Base-by-base conservation (phyloP, 2,329 filamentous ascomycete species). In the Canariomyces notabilis region DNA sequence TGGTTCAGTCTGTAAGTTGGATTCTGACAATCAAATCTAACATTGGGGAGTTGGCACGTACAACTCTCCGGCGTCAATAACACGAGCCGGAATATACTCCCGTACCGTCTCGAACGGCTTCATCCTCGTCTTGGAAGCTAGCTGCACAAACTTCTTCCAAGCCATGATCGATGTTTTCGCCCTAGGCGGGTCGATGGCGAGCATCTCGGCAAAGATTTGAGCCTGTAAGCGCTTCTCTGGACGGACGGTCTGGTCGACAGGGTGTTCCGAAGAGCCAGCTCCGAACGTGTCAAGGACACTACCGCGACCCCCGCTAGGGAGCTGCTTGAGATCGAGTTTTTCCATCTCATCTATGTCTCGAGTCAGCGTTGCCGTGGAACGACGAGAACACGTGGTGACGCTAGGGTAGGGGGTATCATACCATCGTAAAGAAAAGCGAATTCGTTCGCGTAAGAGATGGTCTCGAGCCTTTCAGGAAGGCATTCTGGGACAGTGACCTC, bases 401-500 rank as follows among this genome's bases (percentile, higher is more conserved):
- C n/a, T n/a, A n/a, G n/a, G n/a, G n/a, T n/a, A n/a, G n/a, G n/a
- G n/a, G n/a, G n/a, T n/a, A 48, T 18, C n/a, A 44, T 29, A 31
- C 56, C 59, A 50, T 71, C 67, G 51, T 69, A 60, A 6, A 70
- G 55, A 44, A 70, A 69, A 2, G 61, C 65, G 50, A 65, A 69
- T 47, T 71, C 68, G 31, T 67, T 65, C 1, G 63, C 64, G 50
- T 69, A 70, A 4, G 61, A 61, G 19, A 68, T 46, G 18, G 68
- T 57, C 48, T 68, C 66, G 2, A 71, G 53, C 23, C 67, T 54
- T 14, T 68, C 64, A 2, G 67, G 67, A 4, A 65, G 50, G 40
- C 63, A 66, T 40, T 70, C 67, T 4, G 67, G 66, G 7, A 69
- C 45, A 0, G 62, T 50, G 4, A 62, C 59, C 2, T 45, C 40